phyloP scores from a whole-genome alignment of 495 filamentous ascomycete species.

The Talaromyces ruber region DNA sequence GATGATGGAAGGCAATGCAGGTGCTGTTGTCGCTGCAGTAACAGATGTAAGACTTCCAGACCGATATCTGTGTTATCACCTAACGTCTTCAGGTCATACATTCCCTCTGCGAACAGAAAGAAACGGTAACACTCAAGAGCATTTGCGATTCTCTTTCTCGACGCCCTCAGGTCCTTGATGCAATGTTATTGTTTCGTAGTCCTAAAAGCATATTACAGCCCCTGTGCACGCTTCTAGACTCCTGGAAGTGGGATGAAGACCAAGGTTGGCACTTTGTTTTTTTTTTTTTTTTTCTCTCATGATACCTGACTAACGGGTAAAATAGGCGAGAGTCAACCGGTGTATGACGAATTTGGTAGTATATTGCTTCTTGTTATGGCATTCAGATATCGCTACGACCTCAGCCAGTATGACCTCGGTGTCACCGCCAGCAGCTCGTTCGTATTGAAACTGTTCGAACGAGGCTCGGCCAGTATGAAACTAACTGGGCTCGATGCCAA shows the following conservation, averaged over 20 bases:
- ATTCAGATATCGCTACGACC: slow-evolving; percentile 74
- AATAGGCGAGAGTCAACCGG: slow-evolving; percentile 78
- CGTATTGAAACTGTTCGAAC: slow-evolving; percentile 63
- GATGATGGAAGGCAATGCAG: slow-evolving; percentile 91
- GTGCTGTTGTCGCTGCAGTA: slow-evolving; percentile 75
- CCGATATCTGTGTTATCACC: slow-evolving; percentile 5
- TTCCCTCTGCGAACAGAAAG: slow-evolving; percentile 68
- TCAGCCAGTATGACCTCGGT: slow-evolving; percentile 61
- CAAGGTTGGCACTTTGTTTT: slow-evolving; percentile 44
- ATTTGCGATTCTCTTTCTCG: slow-evolving; percentile 74
- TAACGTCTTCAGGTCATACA: slow-evolving; percentile 54
- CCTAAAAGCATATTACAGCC: slow-evolving; percentile 70
- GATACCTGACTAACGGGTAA: neutral
- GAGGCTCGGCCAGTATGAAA: slow-evolving; percentile 51
- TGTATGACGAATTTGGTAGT: slow-evolving; percentile 93
- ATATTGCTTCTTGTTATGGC: slow-evolving; percentile 76
- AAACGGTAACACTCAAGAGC: slow-evolving; percentile 83
- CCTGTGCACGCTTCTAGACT: slow-evolving; percentile 75
- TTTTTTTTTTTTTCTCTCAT: neutral
- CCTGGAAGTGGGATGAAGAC: slow-evolving; percentile 90
- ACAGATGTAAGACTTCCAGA: slow-evolving; percentile 50
- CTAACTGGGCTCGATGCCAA: slow-evolving; percentile 60
- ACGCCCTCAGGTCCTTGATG: slow-evolving; percentile 71
- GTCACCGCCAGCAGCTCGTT: slow-evolving; percentile 58
- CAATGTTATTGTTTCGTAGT: slow-evolving; percentile 77